Conservation (phyloP, 805 yeast species). For the Kregervanrija pseudodelftensis region DNA sequence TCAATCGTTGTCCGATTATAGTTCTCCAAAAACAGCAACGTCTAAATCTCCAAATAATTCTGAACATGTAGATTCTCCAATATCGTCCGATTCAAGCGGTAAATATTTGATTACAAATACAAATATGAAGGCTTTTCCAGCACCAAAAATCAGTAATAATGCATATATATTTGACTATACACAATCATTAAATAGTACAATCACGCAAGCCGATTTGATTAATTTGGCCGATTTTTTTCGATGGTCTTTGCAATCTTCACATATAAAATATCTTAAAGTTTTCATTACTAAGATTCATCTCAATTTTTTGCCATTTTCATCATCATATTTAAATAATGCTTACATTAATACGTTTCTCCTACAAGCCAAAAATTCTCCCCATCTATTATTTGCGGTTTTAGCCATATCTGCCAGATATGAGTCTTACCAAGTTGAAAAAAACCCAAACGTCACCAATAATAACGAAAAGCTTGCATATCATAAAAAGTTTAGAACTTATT, state of each 20-base stretch:
- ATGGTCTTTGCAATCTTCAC: constrained; percentile 25
- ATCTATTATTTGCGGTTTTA: constrained; percentile 58
- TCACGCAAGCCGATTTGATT: constrained; percentile 19
- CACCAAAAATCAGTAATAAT: constrained; percentile 1
- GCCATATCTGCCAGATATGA: constrained; percentile 65
- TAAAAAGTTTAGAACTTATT: constrained; percentile 53
- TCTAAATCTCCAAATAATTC: neutral
- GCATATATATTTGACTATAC: constrained; percentile 20
- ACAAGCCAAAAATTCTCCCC: constrained; percentile 43
- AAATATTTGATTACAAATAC: neutral
- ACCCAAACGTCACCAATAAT: constrained; percentile 6
- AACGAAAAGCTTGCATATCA: constrained; percentile 31
- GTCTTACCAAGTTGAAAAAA: constrained; percentile 23
- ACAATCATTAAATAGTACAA: constrained; percentile 22
- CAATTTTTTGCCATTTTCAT: constrained; percentile 30
- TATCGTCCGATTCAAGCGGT: constrained; percentile 1
- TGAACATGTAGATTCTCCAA: too few relatives aligned
- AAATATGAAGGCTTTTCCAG: constrained; percentile 5
- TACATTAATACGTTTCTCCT: constrained; percentile 26
- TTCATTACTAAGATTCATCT: constrained; percentile 29
- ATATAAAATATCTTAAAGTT: constrained; percentile 26
- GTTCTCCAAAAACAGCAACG: constrained; percentile 4
- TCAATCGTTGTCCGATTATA: constrained; percentile 11
- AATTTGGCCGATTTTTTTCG: constrained; percentile 25
- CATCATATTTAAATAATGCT: constrained; percentile 27